Evolutionary conservation across 2,329 filamentous ascomycete species (phyloP).

Genomic region (Diplodia intermedia): DNA sequence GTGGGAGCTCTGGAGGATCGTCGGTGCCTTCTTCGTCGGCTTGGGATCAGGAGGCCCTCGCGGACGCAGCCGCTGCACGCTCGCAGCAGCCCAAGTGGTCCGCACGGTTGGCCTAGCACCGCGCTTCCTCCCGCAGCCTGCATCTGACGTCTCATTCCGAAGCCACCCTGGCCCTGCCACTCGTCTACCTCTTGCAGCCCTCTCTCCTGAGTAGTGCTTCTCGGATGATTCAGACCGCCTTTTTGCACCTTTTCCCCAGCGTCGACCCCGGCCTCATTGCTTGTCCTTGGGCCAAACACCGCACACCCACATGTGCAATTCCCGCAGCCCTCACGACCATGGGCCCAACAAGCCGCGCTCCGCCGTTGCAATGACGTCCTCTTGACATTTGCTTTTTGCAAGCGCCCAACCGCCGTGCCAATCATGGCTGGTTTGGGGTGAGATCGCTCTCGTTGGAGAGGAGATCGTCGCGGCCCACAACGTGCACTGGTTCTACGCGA

Average conservation of each 20-base stretch:
- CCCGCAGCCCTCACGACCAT: background rate
- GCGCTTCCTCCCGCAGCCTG: conserved; percentile 15
- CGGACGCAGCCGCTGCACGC: background rate
- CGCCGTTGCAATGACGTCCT: conserved; percentile 13
- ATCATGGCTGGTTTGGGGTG: conserved; percentile 12
- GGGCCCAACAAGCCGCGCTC: background rate
- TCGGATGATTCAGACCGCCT: conserved; percentile 29
- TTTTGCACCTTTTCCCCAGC: conserved; percentile 8
- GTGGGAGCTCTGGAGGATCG: conserved; percentile 6
- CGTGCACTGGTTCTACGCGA: conserved; percentile 13
- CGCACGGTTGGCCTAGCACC: conserved; percentile 21
- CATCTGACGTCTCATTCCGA: conserved; percentile 26
- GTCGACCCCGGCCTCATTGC: background rate
- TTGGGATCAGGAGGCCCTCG: conserved; percentile 7
- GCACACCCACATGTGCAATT: background rate
- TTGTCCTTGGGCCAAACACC: conserved; percentile 1
- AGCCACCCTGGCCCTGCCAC: conserved; percentile 21
- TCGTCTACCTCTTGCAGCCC: conserved; percentile 30
- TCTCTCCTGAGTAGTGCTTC: conserved; percentile 27
- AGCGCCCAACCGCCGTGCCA: background rate
- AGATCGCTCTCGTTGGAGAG: conserved; percentile 13
- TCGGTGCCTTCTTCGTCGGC: background rate
- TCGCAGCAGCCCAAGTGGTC: conserved; percentile 18
- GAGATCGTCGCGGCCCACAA: conserved; percentile 22
- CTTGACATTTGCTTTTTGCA: background rate